phyloP scores from a whole-genome alignment of 2,329 filamentous ascomycete genomes.

The Elsinoe ampelina region DNA sequence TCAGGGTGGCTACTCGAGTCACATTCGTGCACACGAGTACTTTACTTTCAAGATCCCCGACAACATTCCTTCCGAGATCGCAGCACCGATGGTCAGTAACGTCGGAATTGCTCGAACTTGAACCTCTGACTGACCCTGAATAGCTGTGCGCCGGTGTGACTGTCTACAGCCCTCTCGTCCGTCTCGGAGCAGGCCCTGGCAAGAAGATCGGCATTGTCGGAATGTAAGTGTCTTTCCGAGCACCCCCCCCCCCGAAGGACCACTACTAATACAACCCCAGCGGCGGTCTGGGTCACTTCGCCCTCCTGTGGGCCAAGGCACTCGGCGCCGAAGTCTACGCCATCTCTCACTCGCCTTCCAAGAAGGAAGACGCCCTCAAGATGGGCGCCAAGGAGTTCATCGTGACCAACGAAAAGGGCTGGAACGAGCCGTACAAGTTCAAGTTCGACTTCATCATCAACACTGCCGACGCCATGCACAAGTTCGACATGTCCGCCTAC shows the following conservation, averaged over 20 bases:
- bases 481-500: constrained; percentile 63
- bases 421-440: constrained; percentile 46
- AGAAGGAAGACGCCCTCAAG: constrained; percentile 51
- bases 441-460: constrained; percentile 71
- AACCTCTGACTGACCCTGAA: constrained; percentile 39
- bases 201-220: constrained; percentile 72
- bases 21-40: constrained; percentile 68
- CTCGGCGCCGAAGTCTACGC: constrained; percentile 54
- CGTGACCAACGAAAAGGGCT: constrained; percentile 47
- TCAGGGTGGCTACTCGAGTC: constrained; percentile 57
- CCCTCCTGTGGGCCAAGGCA: constrained; percentile 40
- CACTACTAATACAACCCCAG: constrained; percentile 19
- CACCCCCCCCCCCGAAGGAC: background rate
- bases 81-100: constrained; percentile 46
- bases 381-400: constrained; percentile 55
- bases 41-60: constrained; percentile 70
- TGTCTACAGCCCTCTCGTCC: constrained; percentile 65
- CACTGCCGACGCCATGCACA: constrained; percentile 58
- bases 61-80: constrained; percentile 48
- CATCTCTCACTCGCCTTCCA: constrained; percentile 50
- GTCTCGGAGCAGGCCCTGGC: constrained; percentile 65
- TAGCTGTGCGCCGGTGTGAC: constrained; percentile 71
- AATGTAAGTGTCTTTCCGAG: constrained; percentile 33
- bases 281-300: constrained; percentile 43
- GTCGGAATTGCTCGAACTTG: background rate